phyloP scores from a whole-genome alignment of 306 rosid species.

The Ammopiptanthus mongolicus region DNA sequence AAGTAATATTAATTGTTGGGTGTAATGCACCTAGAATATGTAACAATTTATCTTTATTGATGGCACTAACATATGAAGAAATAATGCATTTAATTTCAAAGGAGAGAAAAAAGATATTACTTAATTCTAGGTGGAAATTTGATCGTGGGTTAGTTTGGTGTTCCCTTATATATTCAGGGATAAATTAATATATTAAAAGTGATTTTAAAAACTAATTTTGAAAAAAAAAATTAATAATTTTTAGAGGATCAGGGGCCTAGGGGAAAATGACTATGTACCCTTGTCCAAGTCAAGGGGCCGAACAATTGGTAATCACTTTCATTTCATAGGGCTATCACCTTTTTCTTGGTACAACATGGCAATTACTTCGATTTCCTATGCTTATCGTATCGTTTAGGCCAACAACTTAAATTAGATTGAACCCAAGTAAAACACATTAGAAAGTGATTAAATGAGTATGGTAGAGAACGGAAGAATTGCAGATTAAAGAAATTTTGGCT shows the following conservation, averaged over 20 bases:
- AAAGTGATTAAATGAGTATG: too few relatives aligned
- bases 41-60: background rate
- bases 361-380: background rate
- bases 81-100: background rate
- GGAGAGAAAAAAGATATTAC: background rate
- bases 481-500: background rate
- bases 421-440: too few relatives aligned
- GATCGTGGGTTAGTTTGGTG: background rate
- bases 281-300: conserved; percentile 5
- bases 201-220: background rate
- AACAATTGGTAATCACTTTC: background rate
- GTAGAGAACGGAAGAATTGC: background rate
- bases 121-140: background rate
- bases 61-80: background rate
- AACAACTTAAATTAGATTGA: too few relatives aligned
- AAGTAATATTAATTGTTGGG: background rate
- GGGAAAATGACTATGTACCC: background rate
- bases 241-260: too few relatives aligned
- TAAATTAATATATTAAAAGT: background rate
- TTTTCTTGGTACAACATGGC: background rate
- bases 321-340: background rate
- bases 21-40: background rate
- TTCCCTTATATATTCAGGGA: background rate
- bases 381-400: too few relatives aligned
- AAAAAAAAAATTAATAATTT: too few relatives aligned